These are phyloP conservation scores for Cokeromyces recurvatus DNA, from an alignment of 371 early-diverging fungal genomes.

Conservation along the genomic window DNA sequence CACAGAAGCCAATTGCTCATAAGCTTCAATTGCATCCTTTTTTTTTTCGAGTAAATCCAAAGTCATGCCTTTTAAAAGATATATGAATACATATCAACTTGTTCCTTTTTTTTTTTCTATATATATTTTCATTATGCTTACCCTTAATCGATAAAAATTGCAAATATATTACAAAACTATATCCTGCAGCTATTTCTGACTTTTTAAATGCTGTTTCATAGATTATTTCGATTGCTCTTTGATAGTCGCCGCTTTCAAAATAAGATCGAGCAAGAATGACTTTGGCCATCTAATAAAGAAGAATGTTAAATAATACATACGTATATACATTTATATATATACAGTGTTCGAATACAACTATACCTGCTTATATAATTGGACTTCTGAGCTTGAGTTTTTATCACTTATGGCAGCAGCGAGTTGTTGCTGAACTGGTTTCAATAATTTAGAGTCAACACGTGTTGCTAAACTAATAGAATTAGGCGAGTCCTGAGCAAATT, in stretches of 20 bases:
- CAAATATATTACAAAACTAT: slow-evolving; percentile 37
- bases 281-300: slow-evolving; percentile 24
- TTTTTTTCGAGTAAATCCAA: slow-evolving; percentile 45
- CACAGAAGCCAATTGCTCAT: slow-evolving; percentile 34
- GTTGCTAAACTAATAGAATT: slow-evolving; percentile 15
- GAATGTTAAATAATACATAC: too few species aligned
- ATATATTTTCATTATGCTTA: slow-evolving; percentile 2
- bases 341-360: too few species aligned
- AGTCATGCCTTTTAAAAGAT: slow-evolving; percentile 32
- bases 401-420: slow-evolving; percentile 16
- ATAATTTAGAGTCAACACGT: slow-evolving; percentile 8
- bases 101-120: too few species aligned
- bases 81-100: neutral
- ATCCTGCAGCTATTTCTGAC: slow-evolving; percentile 25
- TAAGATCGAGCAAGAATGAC: slow-evolving; percentile 36
- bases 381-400: slow-evolving; percentile 18
- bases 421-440: slow-evolving; percentile 22
- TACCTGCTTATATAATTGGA: slow-evolving; percentile 1
- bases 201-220: slow-evolving; percentile 6
- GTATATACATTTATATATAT: too few species aligned
- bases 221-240: slow-evolving; percentile 22
- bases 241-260: slow-evolving; percentile 30
- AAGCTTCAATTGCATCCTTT: slow-evolving; percentile 37
- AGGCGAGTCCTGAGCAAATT: slow-evolving; percentile 17
- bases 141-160: slow-evolving; percentile 51